A percentile compares a stretch with the other conserved stretches of the same genome.
phyloP scores from a whole-genome alignment of 2,329 filamentous ascomycete species.

The Aspergillus pseudonomiae region DNA sequence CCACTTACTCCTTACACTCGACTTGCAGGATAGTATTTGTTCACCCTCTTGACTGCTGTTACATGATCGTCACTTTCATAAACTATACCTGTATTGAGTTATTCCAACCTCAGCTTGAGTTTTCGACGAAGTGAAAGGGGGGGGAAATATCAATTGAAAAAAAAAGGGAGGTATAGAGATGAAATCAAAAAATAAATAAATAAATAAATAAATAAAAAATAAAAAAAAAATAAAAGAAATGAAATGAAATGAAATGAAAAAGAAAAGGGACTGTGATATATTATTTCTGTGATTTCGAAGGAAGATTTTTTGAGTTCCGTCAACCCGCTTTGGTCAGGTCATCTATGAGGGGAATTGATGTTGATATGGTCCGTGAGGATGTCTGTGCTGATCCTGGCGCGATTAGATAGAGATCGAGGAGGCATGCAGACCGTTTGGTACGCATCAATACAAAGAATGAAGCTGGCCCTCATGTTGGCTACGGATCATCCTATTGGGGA shows the following conservation, averaged over 20 bases:
- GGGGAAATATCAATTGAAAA: background rate
- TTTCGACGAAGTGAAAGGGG: background rate
- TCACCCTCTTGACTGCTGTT: background rate
- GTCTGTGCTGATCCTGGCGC: slow-evolving; percentile 14
- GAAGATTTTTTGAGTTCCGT: background rate
- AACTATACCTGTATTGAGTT: background rate
- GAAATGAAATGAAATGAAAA: too few relatives aligned
- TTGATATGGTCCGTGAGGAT: slow-evolving; percentile 17
- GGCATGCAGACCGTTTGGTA: background rate
- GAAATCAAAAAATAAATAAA: too few relatives aligned
- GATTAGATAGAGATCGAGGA: background rate
- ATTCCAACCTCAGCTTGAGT: background rate
- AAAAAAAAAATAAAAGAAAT: too few relatives aligned
- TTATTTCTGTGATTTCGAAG: too few relatives aligned
- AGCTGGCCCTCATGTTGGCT: background rate
- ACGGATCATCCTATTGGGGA: background rate
- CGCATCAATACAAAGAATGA: background rate
- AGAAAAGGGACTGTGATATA: too few relatives aligned
- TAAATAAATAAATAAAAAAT: too few relatives aligned
- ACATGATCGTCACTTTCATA: background rate
- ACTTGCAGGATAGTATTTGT: background rate
- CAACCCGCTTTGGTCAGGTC: background rate
- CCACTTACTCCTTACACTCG: background rate
- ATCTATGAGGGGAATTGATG: background rate
- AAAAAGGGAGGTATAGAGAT: background rate